Evolutionary conservation across 371 early-diverging fungal genomes (phyloP).

Genomic region (Smittium mucronatum): DNA sequence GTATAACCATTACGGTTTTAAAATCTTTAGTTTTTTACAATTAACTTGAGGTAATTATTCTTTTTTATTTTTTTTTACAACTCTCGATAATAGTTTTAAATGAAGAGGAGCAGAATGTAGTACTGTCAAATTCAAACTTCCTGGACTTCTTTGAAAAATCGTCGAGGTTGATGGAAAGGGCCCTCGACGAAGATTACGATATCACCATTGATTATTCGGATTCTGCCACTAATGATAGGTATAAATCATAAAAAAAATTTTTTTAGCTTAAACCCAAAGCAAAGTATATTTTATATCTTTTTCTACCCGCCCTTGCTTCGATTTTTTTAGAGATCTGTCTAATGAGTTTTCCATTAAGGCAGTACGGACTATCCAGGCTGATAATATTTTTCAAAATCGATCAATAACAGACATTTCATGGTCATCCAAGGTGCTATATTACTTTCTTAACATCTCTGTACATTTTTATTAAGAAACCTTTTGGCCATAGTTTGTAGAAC

Average conservation of each 20-base stretch:
- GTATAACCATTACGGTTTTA: no score
- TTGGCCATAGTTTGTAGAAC: constrained; percentile 60
- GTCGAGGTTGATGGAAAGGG: constrained; percentile 78
- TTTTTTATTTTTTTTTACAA: no score
- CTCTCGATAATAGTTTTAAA: constrained; percentile 43
- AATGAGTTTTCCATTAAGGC: not conserved
- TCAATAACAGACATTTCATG: constrained; percentile 83
- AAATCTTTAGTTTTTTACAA: no score
- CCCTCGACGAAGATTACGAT: constrained; percentile 80
- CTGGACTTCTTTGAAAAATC: constrained; percentile 76
- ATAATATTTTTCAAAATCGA: constrained; percentile 15
- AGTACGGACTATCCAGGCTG: not conserved
- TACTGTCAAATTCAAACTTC: constrained; percentile 44
- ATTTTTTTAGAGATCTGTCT: not conserved
- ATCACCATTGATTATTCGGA: constrained; percentile 78
- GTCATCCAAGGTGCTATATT: constrained; percentile 49
- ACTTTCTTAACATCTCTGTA: not conserved
- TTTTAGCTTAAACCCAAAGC: not conserved
- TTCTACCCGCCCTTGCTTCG: not conserved
- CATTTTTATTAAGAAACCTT: not conserved
- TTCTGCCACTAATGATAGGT: not conserved
- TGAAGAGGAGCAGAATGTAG: constrained; percentile 61
- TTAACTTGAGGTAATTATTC: no score
- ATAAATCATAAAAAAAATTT: not conserved
- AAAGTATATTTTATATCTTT: not conserved